Evolutionary conservation across 2,329 filamentous ascomycete species (phyloP), one percentile per base, ranked within the genome.

Genomic region (Stagonosporopsis cucurbitacearum): DNA sequence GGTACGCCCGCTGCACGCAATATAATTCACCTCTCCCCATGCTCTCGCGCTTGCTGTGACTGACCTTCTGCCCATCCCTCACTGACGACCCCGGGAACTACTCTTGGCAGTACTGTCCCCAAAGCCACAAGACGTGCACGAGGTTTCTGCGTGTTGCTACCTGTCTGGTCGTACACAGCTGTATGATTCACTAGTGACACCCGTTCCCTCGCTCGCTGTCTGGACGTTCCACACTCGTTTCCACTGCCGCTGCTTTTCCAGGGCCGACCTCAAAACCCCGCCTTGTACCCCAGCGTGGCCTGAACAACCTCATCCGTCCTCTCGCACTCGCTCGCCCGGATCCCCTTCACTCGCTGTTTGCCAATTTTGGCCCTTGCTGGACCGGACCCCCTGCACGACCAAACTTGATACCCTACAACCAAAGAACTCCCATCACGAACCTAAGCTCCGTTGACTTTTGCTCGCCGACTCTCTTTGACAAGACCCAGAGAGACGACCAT

Each of bases 211-310:
- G 57, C 58, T 59, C 54, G 60, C 63, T 57, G 58, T 60, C 55
- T 60, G 60, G 51, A 54, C 62, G 62, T 67, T 67, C 54, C 65
- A 72, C 70, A 63, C 64, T 72, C 69, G 70, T 66, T 73, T 68
- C 66, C 65, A 64, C 63, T 57, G 59, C 62, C 53, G 54, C 63
- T 60, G 55, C 53, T 63, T 49, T 56, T 59, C 53, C 59, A 52
- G 50, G 23, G 49, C 60, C 53, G 50, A 55, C 58, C 51, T 54
- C 56, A 63, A 60, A 65, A 59, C 60, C 62, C 57, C 42, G 58
- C 62, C 25, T 51, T 58, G 54, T 51, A 60, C 56, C 61, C 52
- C 63, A 51, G 47, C 53, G 37, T 51, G 42, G 47, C 43, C 42
- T 64, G 45, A 59, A 41, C 54, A 55, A 50, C 37, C 33, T 56